Conservation (phyloP, 2,329 filamentous ascomycete species). For the Aspergillus sp. region DNA sequence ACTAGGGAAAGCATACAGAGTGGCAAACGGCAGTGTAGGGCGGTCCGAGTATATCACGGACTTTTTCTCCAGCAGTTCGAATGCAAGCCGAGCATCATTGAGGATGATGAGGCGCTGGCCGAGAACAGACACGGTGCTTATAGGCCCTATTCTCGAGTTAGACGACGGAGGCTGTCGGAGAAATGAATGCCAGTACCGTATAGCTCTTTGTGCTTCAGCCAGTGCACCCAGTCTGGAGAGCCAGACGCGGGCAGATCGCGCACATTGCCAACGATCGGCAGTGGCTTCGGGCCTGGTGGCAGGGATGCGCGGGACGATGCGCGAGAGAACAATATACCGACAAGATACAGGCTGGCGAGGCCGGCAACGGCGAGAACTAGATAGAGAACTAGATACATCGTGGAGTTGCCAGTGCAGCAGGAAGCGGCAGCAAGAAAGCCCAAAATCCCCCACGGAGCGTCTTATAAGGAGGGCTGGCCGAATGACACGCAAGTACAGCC, state of each 20-base stretch:
- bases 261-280: conserved; percentile 53
- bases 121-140: conserved; percentile 40
- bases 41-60: conserved; percentile 32
- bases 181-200: conserved; percentile 29
- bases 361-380: no score
- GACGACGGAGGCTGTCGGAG: background rate
- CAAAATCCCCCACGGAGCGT: no score
- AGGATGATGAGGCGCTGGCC: conserved; percentile 40
- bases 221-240: conserved; percentile 43
- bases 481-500: rapidly evolving
- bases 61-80: conserved; percentile 37
- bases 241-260: conserved; percentile 46
- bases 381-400: no score
- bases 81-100: conserved; percentile 31
- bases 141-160: conserved; percentile 24
- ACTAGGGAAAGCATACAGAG: conserved; percentile 33
- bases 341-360: no score
- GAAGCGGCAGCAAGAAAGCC: no score
- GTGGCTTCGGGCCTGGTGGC: conserved; percentile 52
- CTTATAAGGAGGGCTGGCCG: no score
- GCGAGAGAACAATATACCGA: no score
- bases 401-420: no score
- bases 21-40: conserved; percentile 32
- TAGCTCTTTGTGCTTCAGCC: conserved; percentile 44
- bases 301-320: conserved; percentile 18